phyloP scores from a whole-genome alignment of 2,329 filamentous ascomycete genomes.

The Calonectria montana region DNA sequence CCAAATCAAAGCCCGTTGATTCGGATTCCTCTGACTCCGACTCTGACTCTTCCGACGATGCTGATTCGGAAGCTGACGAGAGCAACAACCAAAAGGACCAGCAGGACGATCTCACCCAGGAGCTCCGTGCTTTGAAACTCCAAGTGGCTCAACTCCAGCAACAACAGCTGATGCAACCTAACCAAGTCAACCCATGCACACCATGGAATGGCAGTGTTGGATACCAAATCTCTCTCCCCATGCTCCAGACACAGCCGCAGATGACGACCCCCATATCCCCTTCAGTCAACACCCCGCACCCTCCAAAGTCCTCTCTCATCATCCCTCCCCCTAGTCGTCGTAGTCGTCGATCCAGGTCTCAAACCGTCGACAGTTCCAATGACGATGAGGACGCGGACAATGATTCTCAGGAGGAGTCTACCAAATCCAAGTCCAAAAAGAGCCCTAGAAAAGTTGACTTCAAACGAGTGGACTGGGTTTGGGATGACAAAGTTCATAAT shows the following conservation, averaged over 20 bases:
- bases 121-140: constrained; percentile 45
- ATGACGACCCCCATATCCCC: background rate
- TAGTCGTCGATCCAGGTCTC: background rate
- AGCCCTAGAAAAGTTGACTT: constrained; percentile 49
- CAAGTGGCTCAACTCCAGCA: constrained; percentile 42
- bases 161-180: constrained; percentile 23
- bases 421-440: constrained; percentile 31
- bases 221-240: background rate
- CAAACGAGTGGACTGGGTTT: constrained; percentile 66
- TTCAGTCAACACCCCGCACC: background rate
- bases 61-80: constrained; percentile 30
- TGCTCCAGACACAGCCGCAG: background rate
- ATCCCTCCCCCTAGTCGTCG: background rate
- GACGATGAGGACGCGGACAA: constrained; percentile 17
- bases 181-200: background rate
- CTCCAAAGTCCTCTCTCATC: background rate
- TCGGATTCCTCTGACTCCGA: constrained; percentile 36
- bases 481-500: constrained; percentile 62
- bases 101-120: constrained; percentile 38
- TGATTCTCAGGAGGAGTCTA: background rate
- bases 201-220: background rate
- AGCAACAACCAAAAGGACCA: constrained; percentile 13
- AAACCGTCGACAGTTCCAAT: background rate
- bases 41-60: constrained; percentile 30
- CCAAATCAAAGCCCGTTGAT: constrained; percentile 7